Percentiles rank a stretch among this genome's conserved stretches.
Conservation (phyloP, 2,329 filamentous ascomycete species). For the Xylaria sp. region DNA sequence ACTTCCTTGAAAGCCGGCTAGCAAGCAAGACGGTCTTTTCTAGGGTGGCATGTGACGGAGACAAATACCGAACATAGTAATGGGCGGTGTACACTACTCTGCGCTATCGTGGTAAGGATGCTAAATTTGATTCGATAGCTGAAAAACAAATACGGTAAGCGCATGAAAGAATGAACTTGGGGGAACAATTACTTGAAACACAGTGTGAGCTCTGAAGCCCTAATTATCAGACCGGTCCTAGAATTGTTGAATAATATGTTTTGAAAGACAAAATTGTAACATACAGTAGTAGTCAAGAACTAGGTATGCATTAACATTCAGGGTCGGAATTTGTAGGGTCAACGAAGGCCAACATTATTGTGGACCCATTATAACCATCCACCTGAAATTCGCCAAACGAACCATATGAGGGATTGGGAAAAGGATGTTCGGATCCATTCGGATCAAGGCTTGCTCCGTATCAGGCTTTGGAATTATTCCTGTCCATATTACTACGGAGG, state of each 20-base stretch:
- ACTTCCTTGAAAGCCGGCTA: neutral
- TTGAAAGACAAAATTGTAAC: neutral
- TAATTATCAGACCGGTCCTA: neutral
- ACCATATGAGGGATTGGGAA: neutral
- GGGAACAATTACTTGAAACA: slow-evolving; percentile 7
- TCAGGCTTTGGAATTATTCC: neutral
- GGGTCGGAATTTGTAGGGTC: neutral
- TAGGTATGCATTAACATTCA: neutral
- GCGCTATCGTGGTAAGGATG: neutral
- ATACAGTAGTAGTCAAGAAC: neutral
- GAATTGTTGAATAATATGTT: neutral
- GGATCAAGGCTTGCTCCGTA: neutral
- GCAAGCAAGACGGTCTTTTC: neutral
- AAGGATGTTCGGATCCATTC: neutral
- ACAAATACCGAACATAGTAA: neutral
- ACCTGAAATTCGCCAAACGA: no score
- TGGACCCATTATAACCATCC: neutral
- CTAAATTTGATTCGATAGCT: slow-evolving; percentile 4
- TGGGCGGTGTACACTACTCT: slow-evolving; percentile 8
- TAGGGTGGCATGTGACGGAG: neutral
- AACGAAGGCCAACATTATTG: neutral
- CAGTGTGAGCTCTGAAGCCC: slow-evolving; percentile 12
- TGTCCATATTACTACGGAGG: no score
- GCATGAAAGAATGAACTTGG: neutral
- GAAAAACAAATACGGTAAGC: slow-evolving; percentile 14